These are phyloP conservation scores for Dendrocalamus sinicus DNA, from an alignment of 176 grass and related monocot species.

Conservation along the genomic window DNA sequence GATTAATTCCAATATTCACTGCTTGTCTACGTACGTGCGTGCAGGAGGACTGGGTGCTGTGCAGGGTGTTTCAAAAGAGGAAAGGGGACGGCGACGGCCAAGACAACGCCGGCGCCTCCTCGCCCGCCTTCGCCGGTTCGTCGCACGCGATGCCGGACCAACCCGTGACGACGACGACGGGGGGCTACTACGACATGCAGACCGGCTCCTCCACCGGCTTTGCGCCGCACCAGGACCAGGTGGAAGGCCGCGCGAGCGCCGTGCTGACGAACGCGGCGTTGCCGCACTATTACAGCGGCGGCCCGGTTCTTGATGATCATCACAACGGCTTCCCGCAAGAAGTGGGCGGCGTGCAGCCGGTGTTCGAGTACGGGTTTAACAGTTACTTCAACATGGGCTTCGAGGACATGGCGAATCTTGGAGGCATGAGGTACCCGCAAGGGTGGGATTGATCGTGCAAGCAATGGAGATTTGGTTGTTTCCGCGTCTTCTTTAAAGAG, in stretches of 20 bases:
- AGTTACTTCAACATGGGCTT: conserved; percentile 29
- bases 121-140: conserved; percentile 1
- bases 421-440: conserved; percentile 45
- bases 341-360: not conserved
- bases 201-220: conserved; percentile 8
- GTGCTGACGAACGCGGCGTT: not conserved
- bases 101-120: conserved; percentile 22
- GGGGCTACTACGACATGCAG: conserved; percentile 7
- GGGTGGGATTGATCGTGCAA: conserved; percentile 39
- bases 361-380: conserved; percentile 42
- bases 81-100: conserved; percentile 54
- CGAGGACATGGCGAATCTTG: conserved; percentile 33
- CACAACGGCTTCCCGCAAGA: conserved; percentile 27
- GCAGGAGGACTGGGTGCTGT: conserved; percentile 88
- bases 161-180: not conserved
- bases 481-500: not conserved
- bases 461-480: not conserved
- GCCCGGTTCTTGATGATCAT: conserved; percentile 1
- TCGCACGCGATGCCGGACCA: conserved; percentile 26
- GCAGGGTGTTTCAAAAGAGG: conserved; percentile 70
- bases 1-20: not conserved
- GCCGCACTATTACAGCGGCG: conserved; percentile 30
- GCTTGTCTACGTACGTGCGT: not conserved
- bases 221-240: not conserved
- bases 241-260: not conserved